Percentiles rank a stretch among this genome's conserved stretches.
Evolutionary conservation across 306 rosid species (phyloP).

Genomic region (Acacia crassicarpa): DNA sequence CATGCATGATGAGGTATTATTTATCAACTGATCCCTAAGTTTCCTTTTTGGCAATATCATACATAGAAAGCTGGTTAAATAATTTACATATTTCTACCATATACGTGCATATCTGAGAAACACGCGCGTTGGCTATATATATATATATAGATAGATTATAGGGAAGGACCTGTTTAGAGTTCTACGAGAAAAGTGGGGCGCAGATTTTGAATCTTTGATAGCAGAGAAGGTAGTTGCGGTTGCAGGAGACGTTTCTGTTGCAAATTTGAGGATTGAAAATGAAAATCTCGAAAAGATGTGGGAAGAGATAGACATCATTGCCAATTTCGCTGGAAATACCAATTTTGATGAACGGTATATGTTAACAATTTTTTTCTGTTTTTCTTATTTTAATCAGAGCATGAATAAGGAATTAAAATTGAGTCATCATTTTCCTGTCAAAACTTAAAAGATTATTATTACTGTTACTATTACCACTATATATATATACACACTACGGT

Average conservation of each 20-base stretch:
- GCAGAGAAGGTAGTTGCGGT: conserved; percentile 39
- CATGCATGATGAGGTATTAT: conserved; percentile 40
- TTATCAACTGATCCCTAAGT: background rate
- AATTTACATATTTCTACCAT: too few relatives aligned
- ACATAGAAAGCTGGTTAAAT: background rate
- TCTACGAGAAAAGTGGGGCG: conserved; percentile 42
- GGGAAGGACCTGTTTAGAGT: conserved; percentile 50
- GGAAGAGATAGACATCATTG: background rate
- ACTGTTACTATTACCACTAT: too few relatives aligned
- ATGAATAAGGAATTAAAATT: too few relatives aligned
- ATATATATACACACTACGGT: too few relatives aligned
- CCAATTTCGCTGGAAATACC: background rate
- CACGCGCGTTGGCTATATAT: background rate
- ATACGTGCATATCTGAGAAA: background rate
- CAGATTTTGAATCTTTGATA: background rate
- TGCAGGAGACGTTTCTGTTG: conserved; percentile 22
- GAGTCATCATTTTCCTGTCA: background rate
- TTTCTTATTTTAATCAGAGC: too few relatives aligned
- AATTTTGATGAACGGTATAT: background rate
- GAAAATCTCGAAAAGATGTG: background rate
- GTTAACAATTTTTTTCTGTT: too few relatives aligned
- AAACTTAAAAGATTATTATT: too few relatives aligned
- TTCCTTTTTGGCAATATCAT: background rate
- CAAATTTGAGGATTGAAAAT: conserved; percentile 27
- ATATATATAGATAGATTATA: conserved; percentile 31